Conservation (phyloP, 2,329 filamentous ascomycete genomes). For the Claviceps quebecensis region DNA sequence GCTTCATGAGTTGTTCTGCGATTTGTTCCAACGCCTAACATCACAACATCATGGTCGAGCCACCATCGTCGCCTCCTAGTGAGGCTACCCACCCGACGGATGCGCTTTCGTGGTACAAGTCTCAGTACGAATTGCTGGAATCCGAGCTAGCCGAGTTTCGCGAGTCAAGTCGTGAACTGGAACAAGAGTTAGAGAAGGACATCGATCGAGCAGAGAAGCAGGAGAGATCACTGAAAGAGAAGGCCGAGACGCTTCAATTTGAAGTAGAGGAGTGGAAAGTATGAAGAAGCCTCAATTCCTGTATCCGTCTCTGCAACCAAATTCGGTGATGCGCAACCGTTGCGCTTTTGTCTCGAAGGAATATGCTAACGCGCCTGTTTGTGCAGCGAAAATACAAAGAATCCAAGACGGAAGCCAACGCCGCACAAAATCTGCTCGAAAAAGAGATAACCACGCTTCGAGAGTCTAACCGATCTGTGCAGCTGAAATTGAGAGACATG, state of each 20-base stretch:
- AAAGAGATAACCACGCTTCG: conserved; percentile 91
- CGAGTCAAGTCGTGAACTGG: conserved; percentile 82
- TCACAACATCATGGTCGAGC: conserved; percentile 35
- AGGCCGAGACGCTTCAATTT: conserved; percentile 69
- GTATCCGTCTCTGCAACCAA: no score
- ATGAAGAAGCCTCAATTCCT: conserved; percentile 16
- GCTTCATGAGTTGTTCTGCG: neutral
- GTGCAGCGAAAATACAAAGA: conserved; percentile 85
- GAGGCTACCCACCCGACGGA: conserved; percentile 48
- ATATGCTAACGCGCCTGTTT: conserved; percentile 4
- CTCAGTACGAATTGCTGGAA: conserved; percentile 87
- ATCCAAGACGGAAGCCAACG: conserved; percentile 74
- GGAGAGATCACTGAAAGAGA: conserved; percentile 73
- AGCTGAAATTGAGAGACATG: conserved; percentile 78
- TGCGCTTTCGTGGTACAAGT: conserved; percentile 86
- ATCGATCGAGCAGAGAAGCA: conserved; percentile 90
- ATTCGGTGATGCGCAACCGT: no score
- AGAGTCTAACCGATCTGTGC: conserved; percentile 67
- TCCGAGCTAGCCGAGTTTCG: conserved; percentile 88
- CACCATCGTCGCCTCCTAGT: conserved; percentile 47
- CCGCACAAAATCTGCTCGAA: conserved; percentile 73
- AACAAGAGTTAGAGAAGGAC: conserved; percentile 89
- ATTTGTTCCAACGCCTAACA: neutral
- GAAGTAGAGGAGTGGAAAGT: conserved; percentile 99
- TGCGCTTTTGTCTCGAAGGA: no score